These are phyloP conservation scores for Lipomyces yarrowii DNA, from an alignment of 1,139 yeast species.

Conservation along the genomic window DNA sequence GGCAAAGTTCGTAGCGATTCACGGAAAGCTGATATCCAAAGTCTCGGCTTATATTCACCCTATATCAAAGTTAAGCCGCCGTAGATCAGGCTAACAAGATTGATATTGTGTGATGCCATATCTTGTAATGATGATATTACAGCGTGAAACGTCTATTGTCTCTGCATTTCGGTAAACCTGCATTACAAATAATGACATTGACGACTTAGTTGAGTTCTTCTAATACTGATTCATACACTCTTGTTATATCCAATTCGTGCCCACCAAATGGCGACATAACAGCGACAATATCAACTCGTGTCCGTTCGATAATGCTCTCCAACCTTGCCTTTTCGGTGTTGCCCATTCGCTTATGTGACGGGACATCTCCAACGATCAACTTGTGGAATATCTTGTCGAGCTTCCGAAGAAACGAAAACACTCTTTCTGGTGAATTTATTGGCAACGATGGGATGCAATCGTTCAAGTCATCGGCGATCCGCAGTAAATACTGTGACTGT, in stretches of 20 bases:
- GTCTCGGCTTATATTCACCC: not conserved
- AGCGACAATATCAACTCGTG: slow-evolving; percentile 22
- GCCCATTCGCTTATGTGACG: slow-evolving; percentile 20
- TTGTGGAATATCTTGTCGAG: slow-evolving; percentile 26
- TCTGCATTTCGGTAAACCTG: not conserved
- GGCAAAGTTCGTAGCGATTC: too few relatives aligned
- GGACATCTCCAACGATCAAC: slow-evolving; percentile 23
- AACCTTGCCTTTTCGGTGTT: slow-evolving; percentile 27
- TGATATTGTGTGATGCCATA: not conserved
- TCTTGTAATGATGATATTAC: not conserved
- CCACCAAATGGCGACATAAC: slow-evolving; percentile 14
- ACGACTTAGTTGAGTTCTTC: slow-evolving; percentile 19
- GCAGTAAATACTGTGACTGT: slow-evolving; percentile 31
- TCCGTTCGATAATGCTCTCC: slow-evolving; percentile 28
- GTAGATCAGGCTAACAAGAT: not conserved
- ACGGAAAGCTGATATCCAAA: too few relatives aligned
- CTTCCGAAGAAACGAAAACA: slow-evolving; percentile 21
- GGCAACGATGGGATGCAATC: slow-evolving; percentile 24
- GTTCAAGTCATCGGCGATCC: slow-evolving; percentile 30
- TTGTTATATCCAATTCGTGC: slow-evolving; percentile 19
- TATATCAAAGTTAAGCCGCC: not conserved
- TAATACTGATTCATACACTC: slow-evolving; percentile 24
- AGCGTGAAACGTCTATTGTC: not conserved
- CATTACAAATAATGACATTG: not conserved
- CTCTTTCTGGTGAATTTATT: slow-evolving; percentile 8